These are phyloP conservation scores for Fraxinus anomala DNA, from an alignment of 257 asterid genomes.

Conservation along the genomic window DNA sequence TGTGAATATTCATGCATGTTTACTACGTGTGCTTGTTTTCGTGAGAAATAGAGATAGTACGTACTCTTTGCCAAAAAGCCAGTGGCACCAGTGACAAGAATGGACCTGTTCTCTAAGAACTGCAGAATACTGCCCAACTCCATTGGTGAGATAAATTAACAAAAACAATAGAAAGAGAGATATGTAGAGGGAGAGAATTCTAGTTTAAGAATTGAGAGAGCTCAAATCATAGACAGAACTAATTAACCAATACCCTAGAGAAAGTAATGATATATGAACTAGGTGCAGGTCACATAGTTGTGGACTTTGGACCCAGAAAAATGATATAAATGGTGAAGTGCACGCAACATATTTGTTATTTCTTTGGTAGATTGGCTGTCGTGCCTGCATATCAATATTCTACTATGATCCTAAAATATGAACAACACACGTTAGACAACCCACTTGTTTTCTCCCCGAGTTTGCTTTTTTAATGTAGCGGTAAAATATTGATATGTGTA, in stretches of 20 bases:
- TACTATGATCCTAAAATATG: background rate
- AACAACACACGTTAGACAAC: background rate
- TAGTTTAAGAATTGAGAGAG: background rate
- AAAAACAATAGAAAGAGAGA: background rate
- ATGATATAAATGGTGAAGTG: background rate
- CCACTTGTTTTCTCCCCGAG: background rate
- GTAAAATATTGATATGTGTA: background rate
- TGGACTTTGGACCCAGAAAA: background rate
- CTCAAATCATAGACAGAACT: background rate
- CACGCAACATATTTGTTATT: background rate
- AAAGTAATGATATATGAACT: background rate
- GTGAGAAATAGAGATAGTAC: background rate
- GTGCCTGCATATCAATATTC: background rate
- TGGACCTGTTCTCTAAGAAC: conserved; percentile 30
- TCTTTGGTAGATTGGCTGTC: background rate
- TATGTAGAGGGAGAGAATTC: background rate
- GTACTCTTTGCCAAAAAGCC: conserved; percentile 37
- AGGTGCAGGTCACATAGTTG: background rate
- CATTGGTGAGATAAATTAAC: conserved; percentile 1
- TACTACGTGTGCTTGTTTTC: background rate
- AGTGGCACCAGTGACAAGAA: conserved; percentile 41
- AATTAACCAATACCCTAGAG: background rate
- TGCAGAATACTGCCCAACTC: conserved; percentile 32
- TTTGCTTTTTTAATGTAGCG: background rate
- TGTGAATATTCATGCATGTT: background rate